Base-by-base conservation (phyloP, 2,329 filamentous ascomycete genomes). In the Chrysoporthe austroafricana region DNA sequence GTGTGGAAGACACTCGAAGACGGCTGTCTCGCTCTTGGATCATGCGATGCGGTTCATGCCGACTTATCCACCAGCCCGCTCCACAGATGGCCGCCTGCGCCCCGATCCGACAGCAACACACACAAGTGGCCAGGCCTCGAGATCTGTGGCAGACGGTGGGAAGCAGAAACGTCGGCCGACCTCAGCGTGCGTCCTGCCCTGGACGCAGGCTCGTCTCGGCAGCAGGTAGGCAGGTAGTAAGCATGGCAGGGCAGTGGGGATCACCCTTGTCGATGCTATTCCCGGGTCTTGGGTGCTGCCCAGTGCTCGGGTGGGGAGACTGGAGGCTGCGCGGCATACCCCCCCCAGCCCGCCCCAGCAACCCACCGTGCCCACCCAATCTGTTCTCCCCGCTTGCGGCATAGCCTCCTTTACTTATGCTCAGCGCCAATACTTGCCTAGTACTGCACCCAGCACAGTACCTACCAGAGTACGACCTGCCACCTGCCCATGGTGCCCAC, bases 41-140 rank as follows among this genome's bases (percentile, higher is more conserved):
- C 32, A 54, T 54, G 50, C 50, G 50, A 54, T 54, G 50, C 50
- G 50, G 50, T 54, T 32, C 21, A 54, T 54, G 50, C 50, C 50
- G 50, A 16, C 11, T 54, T 32, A 54, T 32, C 50, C 50, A 54
- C 50, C 16, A 21, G 9, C 26, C 48, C 26, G 50, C 50, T 54
- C 50, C 50, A 54, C 50, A 54, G 50, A 32, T 54, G 32, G 50
- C 50, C 7, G n/a, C 46, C 46, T n/a, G 16, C 46, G n/a, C 46
- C 50, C 50, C 21, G 50, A 54, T 34, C 50, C 50, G 32, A 52
- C 48, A 26, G 26, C 26, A 26, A 26, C 26, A 26, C 26, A 26
- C 26, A 26, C 26, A 52, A 34, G 32, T 13, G 14, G 4, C 50
- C 3, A 18, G 46, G 6, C 26, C 26, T 32, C 21, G 50, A 54